These are phyloP conservation scores for Phytophthora fragariaefolia DNA, from an alignment of 352 stramenopile genomes.

Conservation along the genomic window DNA sequence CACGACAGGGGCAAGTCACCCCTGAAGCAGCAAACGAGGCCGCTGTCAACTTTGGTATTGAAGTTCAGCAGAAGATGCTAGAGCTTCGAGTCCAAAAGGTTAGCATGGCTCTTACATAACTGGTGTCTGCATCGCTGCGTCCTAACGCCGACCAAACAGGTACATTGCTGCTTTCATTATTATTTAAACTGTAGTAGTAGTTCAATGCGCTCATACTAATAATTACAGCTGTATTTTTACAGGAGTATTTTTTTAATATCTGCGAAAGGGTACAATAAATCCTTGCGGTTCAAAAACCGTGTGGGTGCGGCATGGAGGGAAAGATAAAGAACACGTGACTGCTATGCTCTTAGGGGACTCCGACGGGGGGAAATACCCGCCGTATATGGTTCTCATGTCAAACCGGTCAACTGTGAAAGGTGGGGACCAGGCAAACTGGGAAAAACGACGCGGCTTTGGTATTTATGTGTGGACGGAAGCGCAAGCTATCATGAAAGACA, in stretches of 20 bases:
- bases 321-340: background rate
- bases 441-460: background rate
- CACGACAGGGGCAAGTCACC: too few relatives aligned
- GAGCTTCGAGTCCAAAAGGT: background rate
- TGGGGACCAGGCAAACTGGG: background rate
- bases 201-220: too few relatives aligned
- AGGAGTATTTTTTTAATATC: background rate
- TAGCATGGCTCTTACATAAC: too few relatives aligned
- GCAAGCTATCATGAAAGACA: background rate
- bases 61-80: background rate
- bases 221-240: background rate
- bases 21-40: too few relatives aligned
- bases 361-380: background rate
- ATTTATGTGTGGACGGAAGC: slow-evolving; percentile 1
- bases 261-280: background rate
- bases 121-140: too few relatives aligned
- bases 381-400: background rate
- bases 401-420: background rate
- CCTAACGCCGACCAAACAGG: background rate
- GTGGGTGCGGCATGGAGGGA: background rate
- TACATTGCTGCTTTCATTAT: too few relatives aligned
- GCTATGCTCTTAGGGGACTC: background rate
- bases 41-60: too few relatives aligned
- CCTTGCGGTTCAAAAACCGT: background rate
- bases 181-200: too few relatives aligned